phyloP scores from a whole-genome alignment of 2,329 filamentous ascomycete genomes.

The Microsporum canis region DNA sequence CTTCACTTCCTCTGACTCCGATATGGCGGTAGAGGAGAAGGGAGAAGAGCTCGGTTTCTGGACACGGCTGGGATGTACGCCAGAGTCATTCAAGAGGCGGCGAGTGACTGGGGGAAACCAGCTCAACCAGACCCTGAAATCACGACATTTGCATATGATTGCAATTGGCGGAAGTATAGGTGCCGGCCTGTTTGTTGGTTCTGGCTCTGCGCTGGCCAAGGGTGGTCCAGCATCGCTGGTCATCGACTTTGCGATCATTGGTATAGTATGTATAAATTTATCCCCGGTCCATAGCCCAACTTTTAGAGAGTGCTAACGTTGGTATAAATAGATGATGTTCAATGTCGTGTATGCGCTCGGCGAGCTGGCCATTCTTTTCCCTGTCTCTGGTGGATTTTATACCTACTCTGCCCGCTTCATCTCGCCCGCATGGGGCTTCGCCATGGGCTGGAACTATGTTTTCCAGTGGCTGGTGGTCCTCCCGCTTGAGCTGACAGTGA shows the following conservation, averaged over 20 bases:
- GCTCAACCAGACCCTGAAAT: conserved; percentile 22
- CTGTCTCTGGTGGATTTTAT: conserved; percentile 52
- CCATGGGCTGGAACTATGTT: conserved; percentile 50
- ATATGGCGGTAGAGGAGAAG: not conserved
- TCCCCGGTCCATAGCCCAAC: not conserved
- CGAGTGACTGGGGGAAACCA: conserved; percentile 15
- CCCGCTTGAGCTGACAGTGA: conserved; percentile 72
- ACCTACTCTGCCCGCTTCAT: conserved; percentile 50
- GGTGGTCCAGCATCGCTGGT: conserved; percentile 31
- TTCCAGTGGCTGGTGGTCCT: conserved; percentile 73
- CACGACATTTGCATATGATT: conserved; percentile 32
- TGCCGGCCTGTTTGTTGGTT: conserved; percentile 33
- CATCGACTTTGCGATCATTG: conserved; percentile 43
- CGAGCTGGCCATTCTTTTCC: conserved; percentile 51
- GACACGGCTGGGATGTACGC: conserved; percentile 29
- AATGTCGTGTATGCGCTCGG: conserved; percentile 50
- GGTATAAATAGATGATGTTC: conserved; percentile 40
- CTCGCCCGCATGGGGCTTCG: conserved; percentile 45
- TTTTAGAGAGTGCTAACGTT: not conserved
- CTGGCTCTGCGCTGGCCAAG: conserved; percentile 27
- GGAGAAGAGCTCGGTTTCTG: conserved; percentile 20
- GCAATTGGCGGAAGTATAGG: conserved; percentile 22
- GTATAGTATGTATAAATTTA: conserved; percentile 20
- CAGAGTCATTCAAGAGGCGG: conserved; percentile 30
- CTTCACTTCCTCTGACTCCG: not conserved